phyloP scores from a whole-genome alignment of 2,329 filamentous ascomycete genomes.

The Colletotrichum tofieldiae region DNA sequence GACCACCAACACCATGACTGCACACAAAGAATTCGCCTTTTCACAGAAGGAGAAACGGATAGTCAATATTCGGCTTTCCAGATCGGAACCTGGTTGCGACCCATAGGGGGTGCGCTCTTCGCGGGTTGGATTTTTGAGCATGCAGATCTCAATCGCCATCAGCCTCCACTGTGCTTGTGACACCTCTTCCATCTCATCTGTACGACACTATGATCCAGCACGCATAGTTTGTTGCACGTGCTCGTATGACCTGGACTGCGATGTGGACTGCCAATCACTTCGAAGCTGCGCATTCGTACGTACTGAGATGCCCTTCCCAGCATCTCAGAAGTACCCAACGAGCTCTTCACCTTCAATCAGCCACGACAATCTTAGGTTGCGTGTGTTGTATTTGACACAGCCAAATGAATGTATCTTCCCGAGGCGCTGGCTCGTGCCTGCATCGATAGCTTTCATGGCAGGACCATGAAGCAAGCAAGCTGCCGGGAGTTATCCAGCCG shows the following conservation, averaged over 20 bases:
- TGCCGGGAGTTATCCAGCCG: background rate
- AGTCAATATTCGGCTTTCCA: background rate
- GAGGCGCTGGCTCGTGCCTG: background rate
- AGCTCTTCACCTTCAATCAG: too few relatives aligned
- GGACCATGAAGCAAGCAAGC: background rate
- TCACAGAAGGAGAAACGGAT: background rate
- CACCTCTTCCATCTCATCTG: background rate
- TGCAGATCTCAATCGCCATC: background rate
- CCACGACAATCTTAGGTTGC: background rate
- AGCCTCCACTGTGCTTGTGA: background rate
- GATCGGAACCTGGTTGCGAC: background rate
- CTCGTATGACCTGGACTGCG: background rate
- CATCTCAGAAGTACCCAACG: too few relatives aligned
- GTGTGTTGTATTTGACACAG: background rate
- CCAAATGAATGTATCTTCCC: background rate
- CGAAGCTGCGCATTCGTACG: background rate
- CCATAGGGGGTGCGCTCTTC: background rate
- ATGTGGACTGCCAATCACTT: background rate
- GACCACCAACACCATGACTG: background rate
- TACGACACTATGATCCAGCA: background rate
- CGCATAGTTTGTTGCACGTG: background rate
- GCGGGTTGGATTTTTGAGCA: background rate
- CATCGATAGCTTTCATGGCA: background rate
- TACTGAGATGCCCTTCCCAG: too few relatives aligned
- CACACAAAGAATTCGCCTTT: background rate